Base-by-base conservation (phyloP, 306 rosid genomes). In the Quercus gilva region DNA sequence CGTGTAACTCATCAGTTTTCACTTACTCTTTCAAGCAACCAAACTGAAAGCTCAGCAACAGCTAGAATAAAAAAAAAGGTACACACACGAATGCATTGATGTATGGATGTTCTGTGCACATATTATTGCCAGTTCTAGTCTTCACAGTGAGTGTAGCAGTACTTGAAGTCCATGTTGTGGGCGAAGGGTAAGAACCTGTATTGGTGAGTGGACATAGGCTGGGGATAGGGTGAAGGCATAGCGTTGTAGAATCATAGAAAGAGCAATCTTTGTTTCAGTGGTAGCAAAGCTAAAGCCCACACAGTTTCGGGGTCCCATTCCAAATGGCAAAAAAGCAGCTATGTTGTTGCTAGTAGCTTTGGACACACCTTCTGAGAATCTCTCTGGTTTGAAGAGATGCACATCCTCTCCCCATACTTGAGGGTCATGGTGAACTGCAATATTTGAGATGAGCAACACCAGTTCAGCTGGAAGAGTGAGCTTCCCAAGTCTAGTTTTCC, bases 131-230 rank as follows among this genome's bases (percentile, higher is more conserved):
- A 8, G 17, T 49, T 49, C 17, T 45, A 9, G 0, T 49, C 17
- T 49, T 49, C 53, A 12, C 71, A 64, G 28, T 29, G 71, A 6
- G 37, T 65, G 71, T 0, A 82, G 82, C 52, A 67, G 21, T 12
- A 82, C 75, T 19, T 78, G 76, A 78, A 82, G n/a, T 45, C 86
- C 82, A 67, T 73, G 79, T 43, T 73, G 72, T 17, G 86, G 79
- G 4, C 49, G 59, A 58, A 79, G 41, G 3, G 73, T 78, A n/a
- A 74, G 25, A 51, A 19, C 6, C 74, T 74, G 61, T n/a, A 35
- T 0, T n/a, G 86, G 86, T 1, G 73, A 83, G 74, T 83, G 86
- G 23, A 69, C 73, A 28, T 83, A 79, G 25, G 49, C 29, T 10
- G 71, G 71, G 6, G 78, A 82, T 6, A 82, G 76, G 28, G 86